Conservation (phyloP, 2,329 filamentous ascomycete genomes). For the Aspergillus neotritici region DNA sequence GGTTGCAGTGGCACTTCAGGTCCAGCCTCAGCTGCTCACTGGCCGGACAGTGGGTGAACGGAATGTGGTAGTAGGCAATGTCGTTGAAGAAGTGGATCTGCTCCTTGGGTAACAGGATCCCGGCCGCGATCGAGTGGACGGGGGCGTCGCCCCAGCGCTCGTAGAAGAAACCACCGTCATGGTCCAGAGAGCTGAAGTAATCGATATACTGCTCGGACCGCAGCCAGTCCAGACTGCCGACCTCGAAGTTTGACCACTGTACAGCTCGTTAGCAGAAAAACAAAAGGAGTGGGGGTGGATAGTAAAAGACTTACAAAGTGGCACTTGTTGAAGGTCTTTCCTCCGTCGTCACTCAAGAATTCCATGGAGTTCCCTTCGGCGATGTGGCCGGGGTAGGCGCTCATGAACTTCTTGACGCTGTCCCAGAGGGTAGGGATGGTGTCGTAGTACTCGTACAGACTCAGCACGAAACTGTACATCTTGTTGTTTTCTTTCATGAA, state of each 20-base stretch:
- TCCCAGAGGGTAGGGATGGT: constrained; percentile 97
- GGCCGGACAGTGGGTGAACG: constrained; percentile 95
- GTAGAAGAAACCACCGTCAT: constrained; percentile 96
- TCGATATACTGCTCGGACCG: constrained; percentile 83
- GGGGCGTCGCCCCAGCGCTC: constrained; percentile 98
- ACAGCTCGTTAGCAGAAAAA: constrained; percentile 12
- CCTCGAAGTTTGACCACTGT: constrained; percentile 98
- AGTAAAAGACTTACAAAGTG: constrained; percentile 68
- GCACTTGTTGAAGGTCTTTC: constrained; percentile 92
- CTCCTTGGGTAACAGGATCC: constrained; percentile 80
- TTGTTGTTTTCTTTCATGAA: constrained; percentile 94
- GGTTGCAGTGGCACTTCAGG: constrained; percentile 90
- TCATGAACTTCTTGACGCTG: constrained; percentile 89
- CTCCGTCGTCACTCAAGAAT: constrained; percentile 86
- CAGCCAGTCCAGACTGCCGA: constrained; percentile 90
- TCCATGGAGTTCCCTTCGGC: constrained; percentile 76
- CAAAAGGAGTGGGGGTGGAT: too few species aligned
- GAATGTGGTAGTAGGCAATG: constrained; percentile 96
- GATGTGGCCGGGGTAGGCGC: constrained; percentile 83
- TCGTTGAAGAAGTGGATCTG: constrained; percentile 99
- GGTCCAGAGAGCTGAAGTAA: constrained; percentile 82
- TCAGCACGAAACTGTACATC: constrained; percentile 96
- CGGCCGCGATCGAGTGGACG: constrained; percentile 93
- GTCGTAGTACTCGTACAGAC: constrained; percentile 92
- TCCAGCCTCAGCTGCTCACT: constrained; percentile 77